Conservation (phyloP, 73 alveolate genomes). For the Paramecium pentaurelia region DNA sequence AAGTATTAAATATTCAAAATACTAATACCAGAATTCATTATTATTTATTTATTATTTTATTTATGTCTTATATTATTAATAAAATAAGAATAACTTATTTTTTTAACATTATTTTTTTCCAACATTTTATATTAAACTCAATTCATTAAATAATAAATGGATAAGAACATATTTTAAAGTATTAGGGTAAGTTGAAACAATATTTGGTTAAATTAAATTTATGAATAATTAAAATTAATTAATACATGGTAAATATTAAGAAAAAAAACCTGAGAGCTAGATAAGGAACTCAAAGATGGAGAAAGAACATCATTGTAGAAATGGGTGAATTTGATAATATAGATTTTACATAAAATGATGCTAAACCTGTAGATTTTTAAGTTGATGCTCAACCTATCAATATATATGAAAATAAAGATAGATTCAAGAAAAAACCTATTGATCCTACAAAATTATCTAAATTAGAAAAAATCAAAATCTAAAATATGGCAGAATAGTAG, state of each 20-base stretch:
- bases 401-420: slow-evolving; percentile 27
- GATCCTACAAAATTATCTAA: background rate
- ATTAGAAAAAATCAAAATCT: background rate
- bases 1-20: background rate
- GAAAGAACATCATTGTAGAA: slow-evolving; percentile 25
- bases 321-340: background rate
- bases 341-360: background rate
- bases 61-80: background rate
- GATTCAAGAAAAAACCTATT: slow-evolving; percentile 26
- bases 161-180: background rate
- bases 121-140: background rate
- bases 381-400: slow-evolving; percentile 33
- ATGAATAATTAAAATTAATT: background rate
- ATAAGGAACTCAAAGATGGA: slow-evolving; percentile 17
- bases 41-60: background rate
- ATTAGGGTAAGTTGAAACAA: background rate
- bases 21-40: background rate
- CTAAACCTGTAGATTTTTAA: background rate
- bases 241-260: slow-evolving; percentile 11
- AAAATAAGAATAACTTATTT: background rate
- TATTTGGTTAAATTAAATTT: background rate
- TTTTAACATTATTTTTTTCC: background rate
- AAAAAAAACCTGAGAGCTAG: slow-evolving; percentile 38
- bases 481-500: background rate
- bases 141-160: background rate